Base-by-base conservation (phyloP, 106 monocot genomes). In the Dioscorea alata region DNA sequence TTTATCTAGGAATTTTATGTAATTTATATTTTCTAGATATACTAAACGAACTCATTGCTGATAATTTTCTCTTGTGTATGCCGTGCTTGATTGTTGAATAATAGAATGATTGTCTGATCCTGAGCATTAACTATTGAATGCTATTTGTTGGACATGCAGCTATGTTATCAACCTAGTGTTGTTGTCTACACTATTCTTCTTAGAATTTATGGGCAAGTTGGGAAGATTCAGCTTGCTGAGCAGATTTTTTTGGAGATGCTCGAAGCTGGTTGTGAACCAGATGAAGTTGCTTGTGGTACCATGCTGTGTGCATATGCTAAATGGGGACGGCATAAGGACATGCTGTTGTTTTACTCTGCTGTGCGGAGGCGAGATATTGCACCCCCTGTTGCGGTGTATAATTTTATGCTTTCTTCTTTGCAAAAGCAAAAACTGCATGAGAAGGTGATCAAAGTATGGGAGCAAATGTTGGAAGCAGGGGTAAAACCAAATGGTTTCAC, bases 181-280 rank as follows among this genome's bases (percentile, higher is more conserved):
- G 75, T 97, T 48, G 90, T 81, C 49, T 99, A 99, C 81, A 99
- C 93, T 54, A 81, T 93, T 59, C 49, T 99, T 74, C 89, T 99
- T 52, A 74, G 85, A 71, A 63, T 78, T 35, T 99, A 99, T 70
- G 99, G 92, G 60, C 90, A 90, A 78, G 85, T 93, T 83, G 99
- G 93, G 51, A 99, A 99, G 76, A 85, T 99, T 63, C 81, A 72
- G 77, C 83, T 99, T 63, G 99, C 93, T 28, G 99, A 99, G 63
- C 69, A 90, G 61, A 83, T 77, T 6, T 99, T 99, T 75, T 66
- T 99, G 69, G 99, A 99, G 83, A 99, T 99, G 99, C 93, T 99
- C 60, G 90, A 93, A 68, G 74, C 75, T 60, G 99, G 92, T 22
- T 81, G 86, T 50, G 90, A 99, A 76, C 99, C 99, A 12, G 99